Conservation (phyloP, 768 basidiomycete species). For the Phaeotremella fagi region DNA sequence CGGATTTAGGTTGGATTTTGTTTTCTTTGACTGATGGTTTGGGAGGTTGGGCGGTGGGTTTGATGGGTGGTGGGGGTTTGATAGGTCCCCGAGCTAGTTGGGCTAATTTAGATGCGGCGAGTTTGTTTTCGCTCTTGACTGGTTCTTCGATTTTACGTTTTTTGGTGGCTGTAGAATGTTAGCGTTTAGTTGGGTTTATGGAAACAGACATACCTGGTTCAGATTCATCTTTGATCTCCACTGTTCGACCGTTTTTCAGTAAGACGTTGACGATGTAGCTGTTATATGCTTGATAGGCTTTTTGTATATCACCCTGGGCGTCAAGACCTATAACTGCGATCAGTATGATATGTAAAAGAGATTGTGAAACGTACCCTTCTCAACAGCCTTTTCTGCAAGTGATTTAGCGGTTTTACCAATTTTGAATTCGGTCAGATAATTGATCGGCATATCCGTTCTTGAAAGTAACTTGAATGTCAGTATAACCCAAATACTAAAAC, state of each 20-base stretch:
- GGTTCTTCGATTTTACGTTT: constrained; percentile 19
- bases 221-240: constrained; percentile 1
- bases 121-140: constrained; percentile 1
- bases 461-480: constrained; percentile 19
- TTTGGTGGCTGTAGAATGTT: constrained; percentile 15
- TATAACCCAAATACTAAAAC: background rate
- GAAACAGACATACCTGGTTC: background rate
- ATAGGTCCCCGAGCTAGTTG: background rate
- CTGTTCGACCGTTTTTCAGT: background rate
- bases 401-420: constrained; percentile 13
- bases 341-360: background rate
- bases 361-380: constrained; percentile 7
- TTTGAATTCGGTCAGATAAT: constrained; percentile 16
- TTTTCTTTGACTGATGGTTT: constrained; percentile 1
- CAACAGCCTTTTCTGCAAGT: constrained; percentile 5
- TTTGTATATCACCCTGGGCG: constrained; percentile 7
- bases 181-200: no score
- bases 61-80: background rate
- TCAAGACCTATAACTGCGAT: constrained; percentile 1
- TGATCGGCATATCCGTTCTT: constrained; percentile 28
- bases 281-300: constrained; percentile 12
- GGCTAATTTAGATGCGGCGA: background rate
- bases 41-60: background rate
- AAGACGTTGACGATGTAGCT: constrained; percentile 6
- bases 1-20: no score